Percentiles rank a stretch among this genome's conserved stretches.
phyloP scores from a whole-genome alignment of 148 eudicot species.

The Fagopyrum esculentum region DNA sequence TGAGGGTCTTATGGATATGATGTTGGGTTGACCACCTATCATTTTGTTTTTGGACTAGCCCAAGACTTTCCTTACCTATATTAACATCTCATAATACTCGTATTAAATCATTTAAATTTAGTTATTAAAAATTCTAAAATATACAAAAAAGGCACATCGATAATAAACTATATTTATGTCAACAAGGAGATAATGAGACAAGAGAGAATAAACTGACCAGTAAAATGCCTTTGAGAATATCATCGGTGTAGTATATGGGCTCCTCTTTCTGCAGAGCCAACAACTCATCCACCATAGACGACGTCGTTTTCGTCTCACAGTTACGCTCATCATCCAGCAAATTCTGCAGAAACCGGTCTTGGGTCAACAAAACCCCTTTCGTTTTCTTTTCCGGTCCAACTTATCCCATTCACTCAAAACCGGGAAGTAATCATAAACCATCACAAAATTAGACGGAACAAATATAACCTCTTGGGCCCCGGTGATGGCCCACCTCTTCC shows the following conservation, averaged over 20 bases:
- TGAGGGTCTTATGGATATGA: no score
- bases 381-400: constrained; percentile 14
- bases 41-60: no score
- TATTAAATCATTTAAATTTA: no score
- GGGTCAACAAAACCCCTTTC: neutral
- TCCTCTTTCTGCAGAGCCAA: constrained; percentile 23
- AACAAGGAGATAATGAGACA: no score
- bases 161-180: no score
- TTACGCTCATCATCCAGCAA: constrained; percentile 21
- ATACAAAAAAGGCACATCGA: no score
- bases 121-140: no score
- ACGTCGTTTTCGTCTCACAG: constrained; percentile 13
- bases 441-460: neutral
- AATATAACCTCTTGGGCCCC: constrained; percentile 11
- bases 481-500: constrained; percentile 16
- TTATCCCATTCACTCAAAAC: constrained; percentile 18
- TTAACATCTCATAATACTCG: no score
- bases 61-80: no score
- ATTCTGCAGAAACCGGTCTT: constrained; percentile 24
- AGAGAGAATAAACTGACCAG: constrained; percentile 15
- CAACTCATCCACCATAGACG: constrained; percentile 27
- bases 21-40: no score
- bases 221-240: constrained; percentile 24
- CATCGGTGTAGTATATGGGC: constrained; percentile 22
- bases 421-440: constrained; percentile 19